Evolutionary conservation across 345 rosid genomes (phyloP), one percentile per base, ranked within the genome.

Genomic region (Ceriops zippeliana): DNA sequence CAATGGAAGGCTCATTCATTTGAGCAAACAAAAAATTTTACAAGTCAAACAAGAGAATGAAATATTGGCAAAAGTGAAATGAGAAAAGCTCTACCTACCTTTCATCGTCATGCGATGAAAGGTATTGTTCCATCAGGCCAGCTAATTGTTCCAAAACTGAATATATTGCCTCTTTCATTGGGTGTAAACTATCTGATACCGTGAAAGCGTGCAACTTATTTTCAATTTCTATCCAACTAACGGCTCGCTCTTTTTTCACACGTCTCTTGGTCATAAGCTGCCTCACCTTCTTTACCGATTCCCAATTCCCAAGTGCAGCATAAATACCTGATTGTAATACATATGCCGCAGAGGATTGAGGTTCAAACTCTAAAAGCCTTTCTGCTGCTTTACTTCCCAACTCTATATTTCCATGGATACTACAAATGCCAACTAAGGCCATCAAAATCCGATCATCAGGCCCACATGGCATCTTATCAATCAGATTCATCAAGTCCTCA

Each of bases 221-320:
- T 30, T 78, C 82, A 17, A 76, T 78, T 71, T 81, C 85, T 73
- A 85, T 84, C 98, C 90, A 88, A 81, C 90, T 88, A 58, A 77
- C 35, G 47, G 82, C 88, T 75, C 60, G 80, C 67, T 89, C 89
- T 83, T 87, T 84, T 38, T 28, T 81, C 61, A 80, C 77, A 4
- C 19, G 64, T 74, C 86, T 81, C 70, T 74, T 64, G 60, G 80
- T 67, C 93, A 86, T 83, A 56, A 79, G 76, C 72, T 76, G 81
- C 72, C 89, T 87, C 68, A 83, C 84, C 66, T 76, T 79, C 82
- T 82, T 88, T 15, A 77, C 90, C 58, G 62, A 74, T 63, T 85
- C 87, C 93, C 88, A 81, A 67, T 75, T 79, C 68, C 92, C 88
- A 54, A 73, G 84, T 21, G 72, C 78, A 30, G 86, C 82, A 52